phyloP scores from a whole-genome alignment of 2,329 filamentous ascomycete genomes.

The Aspergillus carbonarius region DNA sequence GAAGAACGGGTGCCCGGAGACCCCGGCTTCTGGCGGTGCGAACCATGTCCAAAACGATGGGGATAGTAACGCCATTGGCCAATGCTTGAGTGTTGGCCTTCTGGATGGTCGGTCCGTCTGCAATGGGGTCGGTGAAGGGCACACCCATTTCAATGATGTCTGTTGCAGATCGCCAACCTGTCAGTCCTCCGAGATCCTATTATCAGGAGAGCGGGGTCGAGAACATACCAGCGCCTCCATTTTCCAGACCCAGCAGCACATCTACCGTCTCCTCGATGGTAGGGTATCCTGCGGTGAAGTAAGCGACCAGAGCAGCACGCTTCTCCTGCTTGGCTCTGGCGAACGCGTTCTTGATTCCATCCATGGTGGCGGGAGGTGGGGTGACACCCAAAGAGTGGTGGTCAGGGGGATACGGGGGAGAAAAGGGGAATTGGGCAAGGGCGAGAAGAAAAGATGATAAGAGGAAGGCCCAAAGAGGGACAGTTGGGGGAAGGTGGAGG shows the following conservation, averaged over 20 bases:
- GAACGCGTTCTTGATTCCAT: slow-evolving; percentile 57
- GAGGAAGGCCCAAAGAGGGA: neutral
- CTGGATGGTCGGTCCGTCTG: slow-evolving; percentile 96
- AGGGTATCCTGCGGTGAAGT: slow-evolving; percentile 93
- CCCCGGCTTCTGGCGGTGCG: slow-evolving; percentile 74
- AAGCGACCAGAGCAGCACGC: slow-evolving; percentile 84
- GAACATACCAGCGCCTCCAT: slow-evolving; percentile 76
- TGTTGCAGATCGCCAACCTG: slow-evolving; percentile 35
- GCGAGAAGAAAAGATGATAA: neutral
- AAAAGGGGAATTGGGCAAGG: neutral
- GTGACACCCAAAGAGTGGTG: neutral
- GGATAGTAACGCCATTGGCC: slow-evolving; percentile 81
- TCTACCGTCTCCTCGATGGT: slow-evolving; percentile 77
- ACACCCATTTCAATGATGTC: slow-evolving; percentile 95
- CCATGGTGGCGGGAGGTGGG: slow-evolving; percentile 40
- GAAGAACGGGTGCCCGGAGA: slow-evolving; percentile 75
- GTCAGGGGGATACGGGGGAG: slow-evolving; percentile 1
- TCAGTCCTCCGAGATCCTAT: neutral
- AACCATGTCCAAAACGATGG: slow-evolving; percentile 77
- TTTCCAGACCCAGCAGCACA: slow-evolving; percentile 85
- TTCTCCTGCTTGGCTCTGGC: slow-evolving; percentile 57
- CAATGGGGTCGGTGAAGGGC: slow-evolving; percentile 97
- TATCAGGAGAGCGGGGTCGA: neutral
- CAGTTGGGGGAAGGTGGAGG: neutral
- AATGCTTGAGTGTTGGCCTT: slow-evolving; percentile 90